Percentiles rank a stretch among this genome's conserved stretches.
Conservation (phyloP, 2,329 filamentous ascomycete genomes). For the Fusarium luffae region DNA sequence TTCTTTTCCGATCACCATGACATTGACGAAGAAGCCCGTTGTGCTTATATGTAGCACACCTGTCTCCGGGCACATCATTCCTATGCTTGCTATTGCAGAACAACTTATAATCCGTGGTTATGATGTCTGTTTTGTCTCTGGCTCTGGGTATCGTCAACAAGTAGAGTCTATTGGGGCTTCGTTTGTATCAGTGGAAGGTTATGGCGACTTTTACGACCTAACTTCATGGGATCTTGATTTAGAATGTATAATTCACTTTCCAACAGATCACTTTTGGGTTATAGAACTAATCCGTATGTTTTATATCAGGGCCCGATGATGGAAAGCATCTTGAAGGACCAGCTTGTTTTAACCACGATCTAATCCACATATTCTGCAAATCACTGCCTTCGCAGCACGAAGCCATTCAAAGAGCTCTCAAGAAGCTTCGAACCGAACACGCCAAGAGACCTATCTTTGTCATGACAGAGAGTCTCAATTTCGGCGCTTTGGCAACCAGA, state of each 20-base stretch:
- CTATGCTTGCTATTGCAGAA: constrained; percentile 1
- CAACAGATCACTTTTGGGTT: too few species aligned
- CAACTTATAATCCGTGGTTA: background rate
- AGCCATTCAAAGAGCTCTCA: background rate
- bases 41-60: background rate
- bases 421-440: background rate
- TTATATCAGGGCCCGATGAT: background rate
- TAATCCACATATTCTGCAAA: constrained; percentile 4
- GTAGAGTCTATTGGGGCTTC: background rate
- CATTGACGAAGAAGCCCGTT: background rate
- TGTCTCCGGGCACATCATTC: constrained; percentile 1
- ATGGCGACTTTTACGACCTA: background rate
- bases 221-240: background rate
- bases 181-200: background rate
- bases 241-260: background rate
- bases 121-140: background rate
- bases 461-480: constrained; percentile 8
- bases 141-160: background rate
- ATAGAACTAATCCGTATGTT: too few species aligned
- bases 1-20: background rate
- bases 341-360: background rate
- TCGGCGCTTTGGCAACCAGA: background rate
- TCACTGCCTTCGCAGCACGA: background rate
- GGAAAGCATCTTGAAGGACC: background rate
- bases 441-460: background rate